Evolutionary conservation across 805 yeast genomes (phyloP).

Genomic region (Saccharomycopsis sp.): DNA sequence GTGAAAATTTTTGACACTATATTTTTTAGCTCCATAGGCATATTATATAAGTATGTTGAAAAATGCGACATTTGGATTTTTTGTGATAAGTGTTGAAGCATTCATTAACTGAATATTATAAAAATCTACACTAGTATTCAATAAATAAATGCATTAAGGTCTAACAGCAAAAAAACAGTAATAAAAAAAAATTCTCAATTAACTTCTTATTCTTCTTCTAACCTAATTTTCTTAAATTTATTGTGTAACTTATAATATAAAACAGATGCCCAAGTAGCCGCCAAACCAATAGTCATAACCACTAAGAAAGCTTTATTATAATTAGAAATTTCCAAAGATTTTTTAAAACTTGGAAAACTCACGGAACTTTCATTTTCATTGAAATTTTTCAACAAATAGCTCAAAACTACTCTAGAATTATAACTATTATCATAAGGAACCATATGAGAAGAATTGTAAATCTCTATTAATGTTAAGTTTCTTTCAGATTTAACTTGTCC

Average conservation of each 20-base stretch:
- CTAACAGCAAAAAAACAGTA: too few species aligned
- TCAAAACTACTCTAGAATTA: conserved; percentile 46
- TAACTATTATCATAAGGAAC: conserved; percentile 63
- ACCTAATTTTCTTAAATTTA: background rate
- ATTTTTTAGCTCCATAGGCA: too few species aligned
- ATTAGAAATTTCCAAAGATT: too few species aligned
- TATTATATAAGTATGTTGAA: too few species aligned
- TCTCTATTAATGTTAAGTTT: conserved; percentile 52
- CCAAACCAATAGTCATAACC: background rate
- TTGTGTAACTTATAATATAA: background rate
- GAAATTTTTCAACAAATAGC: conserved; percentile 23
- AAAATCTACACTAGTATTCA: too few species aligned
- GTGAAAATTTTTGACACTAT: too few species aligned
- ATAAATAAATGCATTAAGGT: too few species aligned
- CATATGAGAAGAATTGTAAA: conserved; percentile 67
- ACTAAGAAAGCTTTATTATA: background rate
- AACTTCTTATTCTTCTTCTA: too few species aligned
- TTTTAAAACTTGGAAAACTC: background rate
- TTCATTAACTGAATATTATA: too few species aligned
- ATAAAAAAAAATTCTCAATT: too few species aligned
- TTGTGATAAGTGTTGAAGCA: too few species aligned
- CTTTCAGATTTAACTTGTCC: conserved; percentile 39
- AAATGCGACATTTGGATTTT: too few species aligned
- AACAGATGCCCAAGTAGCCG: background rate
- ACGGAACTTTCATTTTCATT: background rate